Conservation (phyloP, 345 rosid genomes). For the Aquilaria sinensis region DNA sequence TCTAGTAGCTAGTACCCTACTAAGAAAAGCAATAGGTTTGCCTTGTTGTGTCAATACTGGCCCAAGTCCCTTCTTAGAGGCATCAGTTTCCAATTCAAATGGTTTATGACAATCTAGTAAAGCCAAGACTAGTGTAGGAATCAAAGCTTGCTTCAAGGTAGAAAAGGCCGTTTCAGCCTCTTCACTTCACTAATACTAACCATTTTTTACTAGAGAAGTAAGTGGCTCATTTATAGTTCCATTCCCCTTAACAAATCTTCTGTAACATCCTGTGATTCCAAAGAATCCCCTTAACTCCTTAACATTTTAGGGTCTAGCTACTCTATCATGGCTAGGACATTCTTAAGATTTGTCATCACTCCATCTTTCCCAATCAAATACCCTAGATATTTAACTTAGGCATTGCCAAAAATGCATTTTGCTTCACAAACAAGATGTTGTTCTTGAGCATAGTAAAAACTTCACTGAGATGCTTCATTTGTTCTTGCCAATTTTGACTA, state of each 20-base stretch:
- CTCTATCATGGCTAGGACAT: neutral
- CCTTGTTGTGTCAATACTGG: neutral
- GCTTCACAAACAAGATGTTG: neutral
- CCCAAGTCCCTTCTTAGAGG: neutral
- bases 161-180: neutral
- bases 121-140: neutral
- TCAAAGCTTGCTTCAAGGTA: neutral
- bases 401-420: neutral
- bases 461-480: neutral
- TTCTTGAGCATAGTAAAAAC: neutral
- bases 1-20: neutral
- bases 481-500: neutral
- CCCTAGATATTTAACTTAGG: neutral
- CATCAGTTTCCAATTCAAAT: slow-evolving; percentile 4
- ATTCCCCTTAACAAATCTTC: neutral
- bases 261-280: slow-evolving; percentile 3
- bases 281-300: neutral
- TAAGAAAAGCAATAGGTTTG: neutral
- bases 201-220: neutral
- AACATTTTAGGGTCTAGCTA: neutral
- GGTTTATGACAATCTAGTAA: neutral
- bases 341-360: neutral
- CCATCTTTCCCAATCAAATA: neutral
- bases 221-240: neutral
- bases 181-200: neutral